phyloP scores from a whole-genome alignment of 148 eudicot genomes.

The Cornus suecica region DNA sequence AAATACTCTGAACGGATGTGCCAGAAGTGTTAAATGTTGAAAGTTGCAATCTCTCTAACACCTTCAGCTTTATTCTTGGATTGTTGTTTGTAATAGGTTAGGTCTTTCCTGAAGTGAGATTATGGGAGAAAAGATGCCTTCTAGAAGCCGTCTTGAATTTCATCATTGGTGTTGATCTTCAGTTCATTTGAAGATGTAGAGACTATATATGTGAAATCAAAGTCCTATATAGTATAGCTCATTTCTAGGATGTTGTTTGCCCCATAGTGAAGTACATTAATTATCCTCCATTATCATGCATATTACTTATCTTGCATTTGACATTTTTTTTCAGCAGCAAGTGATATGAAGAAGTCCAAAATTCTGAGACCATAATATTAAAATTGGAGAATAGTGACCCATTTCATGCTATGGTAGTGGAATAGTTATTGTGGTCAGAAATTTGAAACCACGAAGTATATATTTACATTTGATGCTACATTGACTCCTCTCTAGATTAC shows the following conservation, averaged over 20 bases:
- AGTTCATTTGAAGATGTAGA: background rate
- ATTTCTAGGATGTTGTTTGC: background rate
- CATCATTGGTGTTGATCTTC: background rate
- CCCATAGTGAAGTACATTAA: background rate
- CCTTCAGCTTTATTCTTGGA: too few relatives aligned
- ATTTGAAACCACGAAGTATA: background rate
- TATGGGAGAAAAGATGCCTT: background rate
- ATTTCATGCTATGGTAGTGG: background rate
- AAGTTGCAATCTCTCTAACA: too few relatives aligned
- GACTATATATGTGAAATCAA: background rate
- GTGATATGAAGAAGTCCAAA: background rate
- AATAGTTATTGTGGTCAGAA: background rate
- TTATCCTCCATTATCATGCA: background rate
- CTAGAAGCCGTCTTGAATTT: too few relatives aligned
- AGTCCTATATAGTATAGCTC: background rate
- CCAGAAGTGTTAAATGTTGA: too few relatives aligned
- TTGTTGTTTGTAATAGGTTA: background rate
- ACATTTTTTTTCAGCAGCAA: background rate
- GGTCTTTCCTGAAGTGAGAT: background rate
- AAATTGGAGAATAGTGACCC: background rate
- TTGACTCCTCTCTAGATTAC: background rate
- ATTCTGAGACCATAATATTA: background rate
- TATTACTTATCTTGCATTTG: background rate
- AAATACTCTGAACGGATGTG: too few relatives aligned
- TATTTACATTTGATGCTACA: background rate